Evolutionary conservation across 345 rosid genomes (phyloP), one percentile per base, ranked within the genome.

Genomic region (Moricandia moricandioides): DNA sequence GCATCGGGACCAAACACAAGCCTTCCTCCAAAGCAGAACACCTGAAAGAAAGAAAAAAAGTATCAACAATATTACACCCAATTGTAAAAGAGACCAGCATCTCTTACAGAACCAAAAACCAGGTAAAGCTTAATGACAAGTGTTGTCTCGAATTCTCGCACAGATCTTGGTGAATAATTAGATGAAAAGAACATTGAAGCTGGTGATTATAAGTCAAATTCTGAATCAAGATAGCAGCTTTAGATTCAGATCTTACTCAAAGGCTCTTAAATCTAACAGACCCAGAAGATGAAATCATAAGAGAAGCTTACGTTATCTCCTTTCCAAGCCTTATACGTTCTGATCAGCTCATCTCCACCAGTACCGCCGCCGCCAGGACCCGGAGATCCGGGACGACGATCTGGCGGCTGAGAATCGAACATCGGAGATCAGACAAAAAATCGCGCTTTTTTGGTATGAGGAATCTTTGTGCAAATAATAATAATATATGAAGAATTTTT

Each of bases 1-100:
- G 86, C 92, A 87, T 95, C 99, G 0, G 99, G 99, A 83, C 99
- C 99, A 81, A 90, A 92, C 76, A 95, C 88, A 31, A 95, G 84
- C 84, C 99, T 89, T 75, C 99, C 99, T 24, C 76, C 78, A 51
- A 86, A 79, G 64, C 82, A 43, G 78, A 95, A 95, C 82, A 84
- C 76, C 99, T 95, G 91, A 43, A 59, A 16, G 1, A n/a, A 3
- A 0, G 18, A 67, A 10, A 58, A 35, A 18, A 31, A 45, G 24
- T 3, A 40, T 43, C 12, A 6, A 14, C 12, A 37, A 37, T 37
- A 10, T 37, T 37, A 37, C 43, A 37, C 8, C 7, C 10, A 54
- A 6, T 30, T 30, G 33, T 30, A 30, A 30, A 6, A 34, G 39
- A 9, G 14, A 40, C n/a, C 47, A 40, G 47, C 47, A 40, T 40